Percentiles rank a stretch among this genome's conserved stretches.
phyloP scores from a whole-genome alignment of 176 grass and related monocot species.

The Aegilops umbellulata region DNA sequence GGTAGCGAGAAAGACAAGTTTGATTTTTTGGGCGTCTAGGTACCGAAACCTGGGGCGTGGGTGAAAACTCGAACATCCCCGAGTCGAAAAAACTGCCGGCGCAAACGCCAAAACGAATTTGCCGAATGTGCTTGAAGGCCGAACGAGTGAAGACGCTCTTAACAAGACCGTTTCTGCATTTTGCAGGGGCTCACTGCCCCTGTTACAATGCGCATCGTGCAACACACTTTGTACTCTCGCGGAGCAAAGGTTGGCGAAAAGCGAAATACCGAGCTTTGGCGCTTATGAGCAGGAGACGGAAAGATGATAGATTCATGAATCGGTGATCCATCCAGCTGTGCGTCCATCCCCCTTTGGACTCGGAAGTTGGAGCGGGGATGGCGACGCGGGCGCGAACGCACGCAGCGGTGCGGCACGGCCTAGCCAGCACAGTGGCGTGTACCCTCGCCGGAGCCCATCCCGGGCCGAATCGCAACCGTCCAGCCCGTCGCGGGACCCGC shows the following conservation, averaged over 20 bases:
- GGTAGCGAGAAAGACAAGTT: no score
- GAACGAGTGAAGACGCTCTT: no score
- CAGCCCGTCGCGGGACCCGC: background rate
- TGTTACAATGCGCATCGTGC: no score
- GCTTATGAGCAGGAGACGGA: background rate
- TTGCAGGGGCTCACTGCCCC: no score
- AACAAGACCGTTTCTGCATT: no score
- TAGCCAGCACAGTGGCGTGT: background rate
- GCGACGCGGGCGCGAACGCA: background rate
- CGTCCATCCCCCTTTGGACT: conserved; percentile 27
- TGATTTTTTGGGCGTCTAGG: no score
- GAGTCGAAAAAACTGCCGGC: no score
- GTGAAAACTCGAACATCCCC: no score
- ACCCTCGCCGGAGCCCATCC: conserved; percentile 32
- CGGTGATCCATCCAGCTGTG: background rate
- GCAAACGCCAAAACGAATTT: no score
- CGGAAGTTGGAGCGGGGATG: background rate
- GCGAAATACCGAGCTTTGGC: background rate
- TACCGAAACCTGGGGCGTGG: no score
- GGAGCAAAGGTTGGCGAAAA: background rate
- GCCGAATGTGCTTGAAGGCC: no score
- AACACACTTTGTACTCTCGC: no score
- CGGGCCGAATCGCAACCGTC: background rate
- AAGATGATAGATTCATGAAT: background rate
- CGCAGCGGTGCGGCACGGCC: background rate